Percentiles rank a stretch among this genome's conserved stretches.
Conservation (phyloP, 2,329 filamentous ascomycete species). For the Paraphaeosphaeria sporulosa region DNA sequence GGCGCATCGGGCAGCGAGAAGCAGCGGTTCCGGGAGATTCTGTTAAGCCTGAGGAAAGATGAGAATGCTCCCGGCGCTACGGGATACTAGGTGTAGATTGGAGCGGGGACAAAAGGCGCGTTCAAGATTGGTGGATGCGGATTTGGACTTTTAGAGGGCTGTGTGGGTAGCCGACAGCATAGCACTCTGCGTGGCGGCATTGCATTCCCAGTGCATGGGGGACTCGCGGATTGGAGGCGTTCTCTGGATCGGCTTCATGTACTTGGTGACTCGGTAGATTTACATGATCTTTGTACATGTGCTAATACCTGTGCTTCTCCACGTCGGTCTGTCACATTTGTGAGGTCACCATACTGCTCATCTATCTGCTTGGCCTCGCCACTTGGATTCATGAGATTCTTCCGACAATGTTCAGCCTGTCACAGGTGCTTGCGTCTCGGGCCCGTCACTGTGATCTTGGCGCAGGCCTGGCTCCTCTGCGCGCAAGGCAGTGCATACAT, state of each 20-base stretch:
- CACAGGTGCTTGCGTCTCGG: background rate
- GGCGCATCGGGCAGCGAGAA: constrained; percentile 91
- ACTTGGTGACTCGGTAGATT: constrained; percentile 7
- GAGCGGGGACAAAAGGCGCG: background rate
- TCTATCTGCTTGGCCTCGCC: background rate
- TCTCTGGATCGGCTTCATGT: constrained; percentile 8
- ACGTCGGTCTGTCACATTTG: background rate
- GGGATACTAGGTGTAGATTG: constrained; percentile 43
- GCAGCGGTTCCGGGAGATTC: constrained; percentile 91
- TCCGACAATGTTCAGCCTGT: background rate
- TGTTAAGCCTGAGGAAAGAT: constrained; percentile 89
- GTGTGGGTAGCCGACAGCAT: background rate
- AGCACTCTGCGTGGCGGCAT: constrained; percentile 6
- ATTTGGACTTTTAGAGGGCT: background rate
- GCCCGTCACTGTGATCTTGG: background rate
- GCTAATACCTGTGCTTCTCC: background rate
- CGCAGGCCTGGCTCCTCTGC: background rate
- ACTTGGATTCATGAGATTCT: background rate
- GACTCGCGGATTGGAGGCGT: constrained; percentile 1
- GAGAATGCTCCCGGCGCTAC: constrained; percentile 76
- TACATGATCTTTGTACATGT: constrained; percentile 11
- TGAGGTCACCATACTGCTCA: too few relatives aligned
- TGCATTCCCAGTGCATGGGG: background rate
- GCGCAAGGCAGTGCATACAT: background rate
- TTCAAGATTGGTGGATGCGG: background rate